Percentiles rank a stretch among this genome's conserved stretches.
phyloP scores from a whole-genome alignment of 768 basidiomycete species.

The Mycena belliarum region DNA sequence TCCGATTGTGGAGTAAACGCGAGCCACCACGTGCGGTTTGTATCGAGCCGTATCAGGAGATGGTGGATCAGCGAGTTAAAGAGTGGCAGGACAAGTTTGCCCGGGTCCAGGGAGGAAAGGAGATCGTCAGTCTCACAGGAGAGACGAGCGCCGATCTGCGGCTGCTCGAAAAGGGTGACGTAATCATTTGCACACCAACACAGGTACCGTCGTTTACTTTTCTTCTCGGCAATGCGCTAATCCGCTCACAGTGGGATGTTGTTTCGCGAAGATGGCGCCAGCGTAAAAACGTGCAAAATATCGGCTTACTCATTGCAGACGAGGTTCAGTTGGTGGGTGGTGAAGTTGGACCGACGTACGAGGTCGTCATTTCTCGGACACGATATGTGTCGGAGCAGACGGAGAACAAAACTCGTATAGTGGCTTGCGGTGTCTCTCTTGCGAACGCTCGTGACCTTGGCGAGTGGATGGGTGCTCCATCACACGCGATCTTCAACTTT shows the following conservation, averaged over 20 bases:
- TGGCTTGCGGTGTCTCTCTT: conserved; percentile 92
- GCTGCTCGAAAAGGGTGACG: conserved; percentile 85
- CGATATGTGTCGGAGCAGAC: conserved; percentile 95
- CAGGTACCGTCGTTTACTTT: conserved; percentile 49
- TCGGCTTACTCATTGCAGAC: conserved; percentile 91
- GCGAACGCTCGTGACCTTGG: conserved; percentile 95
- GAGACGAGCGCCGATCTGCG: conserved; percentile 92
- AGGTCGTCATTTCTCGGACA: conserved; percentile 94
- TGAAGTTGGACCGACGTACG: conserved; percentile 94
- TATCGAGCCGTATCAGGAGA: conserved; percentile 95
- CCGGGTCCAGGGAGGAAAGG: conserved; percentile 85
- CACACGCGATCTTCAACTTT: conserved; percentile 97
- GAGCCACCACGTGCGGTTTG: conserved; percentile 87
- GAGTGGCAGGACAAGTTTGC: conserved; percentile 92
- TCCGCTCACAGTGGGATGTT: conserved; percentile 79
- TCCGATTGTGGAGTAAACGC: conserved; percentile 91
- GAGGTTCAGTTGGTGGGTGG: conserved; percentile 95
- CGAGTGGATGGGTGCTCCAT: conserved; percentile 95
- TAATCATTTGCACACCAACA: conserved; percentile 90
- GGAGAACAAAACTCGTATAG: conserved; percentile 88
- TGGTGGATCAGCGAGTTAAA: conserved; percentile 87
- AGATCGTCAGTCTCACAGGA: conserved; percentile 91
- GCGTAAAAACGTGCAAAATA: conserved; percentile 92
- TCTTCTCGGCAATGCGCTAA: not conserved
- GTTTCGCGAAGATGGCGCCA: conserved; percentile 95